phyloP scores from a whole-genome alignment of 75 land plant genomes.

The Pinus albicaulis region DNA sequence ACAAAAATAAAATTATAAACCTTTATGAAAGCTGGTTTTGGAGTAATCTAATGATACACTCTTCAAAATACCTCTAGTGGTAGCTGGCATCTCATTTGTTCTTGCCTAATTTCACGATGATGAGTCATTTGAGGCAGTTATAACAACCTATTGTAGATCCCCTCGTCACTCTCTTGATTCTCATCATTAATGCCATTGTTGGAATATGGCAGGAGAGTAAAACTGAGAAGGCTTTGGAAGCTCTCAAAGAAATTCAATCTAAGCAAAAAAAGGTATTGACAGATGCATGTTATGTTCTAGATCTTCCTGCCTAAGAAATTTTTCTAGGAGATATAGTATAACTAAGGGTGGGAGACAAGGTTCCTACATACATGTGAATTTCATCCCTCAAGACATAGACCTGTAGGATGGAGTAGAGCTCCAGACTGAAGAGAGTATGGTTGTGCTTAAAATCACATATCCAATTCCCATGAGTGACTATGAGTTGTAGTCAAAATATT shows the following conservation, averaged over 20 bases:
- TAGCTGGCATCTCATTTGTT: conserved; percentile 68
- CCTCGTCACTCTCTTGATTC: conserved; percentile 69
- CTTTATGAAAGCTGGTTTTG: conserved; percentile 69
- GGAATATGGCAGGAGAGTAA: conserved; percentile 95
- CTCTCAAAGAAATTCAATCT: conserved; percentile 83
- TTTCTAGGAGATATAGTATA: conserved; percentile 92
- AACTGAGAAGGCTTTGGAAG: conserved; percentile 88
- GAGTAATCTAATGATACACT: conserved; percentile 85
- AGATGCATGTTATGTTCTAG: conserved; percentile 48
- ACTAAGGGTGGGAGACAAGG: conserved; percentile 80
- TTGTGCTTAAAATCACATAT: conserved; percentile 52
- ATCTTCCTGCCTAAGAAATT: conserved; percentile 81
- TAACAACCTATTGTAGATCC: conserved; percentile 84
- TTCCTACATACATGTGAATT: conserved; percentile 85
- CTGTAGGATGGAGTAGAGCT: conserved; percentile 74
- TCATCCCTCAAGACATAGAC: conserved; percentile 60
- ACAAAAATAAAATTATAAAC: conserved; percentile 56
- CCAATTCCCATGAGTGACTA: conserved; percentile 42
- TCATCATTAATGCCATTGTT: conserved; percentile 76
- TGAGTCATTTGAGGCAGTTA: conserved; percentile 35
- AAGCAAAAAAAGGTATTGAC: conserved; percentile 63
- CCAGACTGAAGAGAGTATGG: conserved; percentile 76
- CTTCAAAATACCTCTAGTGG: conserved; percentile 75
- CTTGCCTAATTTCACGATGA: conserved; percentile 55
- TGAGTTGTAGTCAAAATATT: conserved; percentile 81